Percentiles rank a stretch among this genome's conserved stretches.
Evolutionary conservation across 2,329 filamentous ascomycete species (phyloP).

Genomic region (Aschersonia sp.): DNA sequence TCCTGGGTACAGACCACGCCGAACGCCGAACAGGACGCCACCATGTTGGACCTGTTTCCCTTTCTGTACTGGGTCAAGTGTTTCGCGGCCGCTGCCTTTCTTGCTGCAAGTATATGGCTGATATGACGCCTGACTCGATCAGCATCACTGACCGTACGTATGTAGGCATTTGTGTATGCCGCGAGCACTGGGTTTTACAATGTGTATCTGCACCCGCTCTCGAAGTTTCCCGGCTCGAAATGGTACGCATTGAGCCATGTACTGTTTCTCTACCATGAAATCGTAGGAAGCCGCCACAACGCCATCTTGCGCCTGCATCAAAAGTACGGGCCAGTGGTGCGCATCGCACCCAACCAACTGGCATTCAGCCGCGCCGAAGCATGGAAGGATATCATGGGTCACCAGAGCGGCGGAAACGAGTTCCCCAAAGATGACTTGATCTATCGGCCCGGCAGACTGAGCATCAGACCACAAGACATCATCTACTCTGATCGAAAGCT

Average conservation of each 20-base stretch:
- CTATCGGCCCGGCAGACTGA: not conserved
- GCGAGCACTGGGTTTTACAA: slow-evolving; percentile 11
- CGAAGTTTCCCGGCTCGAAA: slow-evolving; percentile 15
- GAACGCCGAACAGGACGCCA: not conserved
- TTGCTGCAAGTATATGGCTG: not conserved
- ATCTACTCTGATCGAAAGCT: slow-evolving; percentile 4
- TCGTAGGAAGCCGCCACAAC: slow-evolving; percentile 10
- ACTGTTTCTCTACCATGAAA: slow-evolving; percentile 2
- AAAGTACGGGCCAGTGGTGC: slow-evolving; percentile 28
- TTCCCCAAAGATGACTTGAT: slow-evolving; percentile 1
- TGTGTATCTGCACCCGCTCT: slow-evolving; percentile 19
- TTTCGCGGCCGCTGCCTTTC: not conserved
- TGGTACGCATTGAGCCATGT: slow-evolving; percentile 1
- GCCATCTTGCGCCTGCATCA: slow-evolving; percentile 14
- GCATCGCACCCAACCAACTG: slow-evolving; percentile 30
- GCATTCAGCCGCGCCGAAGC: slow-evolving; percentile 21
- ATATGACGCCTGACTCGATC: not conserved
- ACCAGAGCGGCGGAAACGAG: slow-evolving; percentile 1
- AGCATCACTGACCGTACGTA: not conserved
- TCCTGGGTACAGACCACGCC: not conserved
- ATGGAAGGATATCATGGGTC: slow-evolving; percentile 24
- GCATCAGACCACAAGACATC: not conserved
- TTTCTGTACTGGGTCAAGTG: not conserved
- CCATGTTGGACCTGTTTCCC: not conserved
- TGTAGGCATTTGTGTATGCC: not conserved